Evolutionary conservation across 371 early-diverging fungal species (phyloP).

Genomic region (Mucor ambiguus): DNA sequence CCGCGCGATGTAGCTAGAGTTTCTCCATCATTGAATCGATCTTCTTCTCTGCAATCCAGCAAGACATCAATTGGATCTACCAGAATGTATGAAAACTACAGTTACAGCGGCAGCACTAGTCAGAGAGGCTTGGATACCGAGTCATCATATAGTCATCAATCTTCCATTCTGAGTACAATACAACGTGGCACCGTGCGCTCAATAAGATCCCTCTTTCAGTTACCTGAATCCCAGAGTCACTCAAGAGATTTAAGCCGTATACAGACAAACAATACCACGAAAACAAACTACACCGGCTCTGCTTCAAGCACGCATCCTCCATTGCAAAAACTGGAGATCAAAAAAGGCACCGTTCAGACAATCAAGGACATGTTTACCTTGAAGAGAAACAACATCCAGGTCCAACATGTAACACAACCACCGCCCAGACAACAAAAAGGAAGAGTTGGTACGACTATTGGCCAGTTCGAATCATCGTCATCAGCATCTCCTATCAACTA

Average conservation of each 20-base stretch:
- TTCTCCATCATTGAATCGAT: slow-evolving; percentile 28
- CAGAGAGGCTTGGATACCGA: slow-evolving; percentile 20
- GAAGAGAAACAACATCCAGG: slow-evolving; percentile 12
- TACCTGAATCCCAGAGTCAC: slow-evolving; percentile 26
- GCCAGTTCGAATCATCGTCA: slow-evolving; percentile 22
- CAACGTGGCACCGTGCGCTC: slow-evolving; percentile 51
- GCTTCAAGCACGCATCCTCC: neutral
- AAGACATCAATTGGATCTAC: slow-evolving; percentile 20
- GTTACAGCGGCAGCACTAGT: slow-evolving; percentile 3
- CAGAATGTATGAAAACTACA: slow-evolving; percentile 23
- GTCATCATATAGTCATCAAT: slow-evolving; percentile 28
- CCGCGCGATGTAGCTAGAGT: slow-evolving; percentile 51
- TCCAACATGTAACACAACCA: slow-evolving; percentile 6
- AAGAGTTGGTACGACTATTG: slow-evolving; percentile 18
- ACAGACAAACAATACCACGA: slow-evolving; percentile 6
- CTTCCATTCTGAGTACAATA: slow-evolving; percentile 38
- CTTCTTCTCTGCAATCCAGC: slow-evolving; percentile 24
- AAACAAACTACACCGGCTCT: slow-evolving; percentile 13
- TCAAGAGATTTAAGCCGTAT: slow-evolving; percentile 10
- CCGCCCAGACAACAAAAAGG: slow-evolving; percentile 11
- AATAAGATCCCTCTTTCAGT: slow-evolving; percentile 44
- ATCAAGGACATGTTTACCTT: slow-evolving; percentile 38
- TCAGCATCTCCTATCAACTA: slow-evolving; percentile 6
- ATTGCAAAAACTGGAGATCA: slow-evolving; percentile 29
- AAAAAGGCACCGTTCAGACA: slow-evolving; percentile 42